Base-by-base conservation (phyloP, 1,284 basidiomycete genomes). In the Cutaneotrichosporon arboriforme region DNA sequence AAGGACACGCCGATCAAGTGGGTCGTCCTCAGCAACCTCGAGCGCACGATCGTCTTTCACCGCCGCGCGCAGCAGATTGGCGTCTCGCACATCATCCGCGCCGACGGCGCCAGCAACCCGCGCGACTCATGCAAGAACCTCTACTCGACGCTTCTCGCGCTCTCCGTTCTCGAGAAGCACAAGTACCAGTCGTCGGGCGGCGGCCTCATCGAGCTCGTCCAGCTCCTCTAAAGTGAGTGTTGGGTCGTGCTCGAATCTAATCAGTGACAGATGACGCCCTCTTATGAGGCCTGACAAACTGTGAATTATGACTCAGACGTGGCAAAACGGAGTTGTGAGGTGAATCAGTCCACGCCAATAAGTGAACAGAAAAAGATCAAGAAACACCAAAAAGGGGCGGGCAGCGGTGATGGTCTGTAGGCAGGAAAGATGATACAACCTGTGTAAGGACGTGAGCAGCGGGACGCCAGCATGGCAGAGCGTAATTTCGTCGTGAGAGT, bases 41-140 rank as follows among this genome's bases (percentile, higher is more conserved):
- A 58, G 46, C 49, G 49, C 23, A 47, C 56, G 38, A 38, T 58
- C 35, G 46, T 58, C 21, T 58, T 58, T 52, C 56, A 49, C 49
- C 56, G 56, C 56, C 21, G 18, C 31, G 42, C 38, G 18, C 35
- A 36, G 49, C 42, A 51, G 37, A 51, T 58, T 46, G n/a, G 38
- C 10, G 52, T 52, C 21, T 58, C 56, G 45, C 52, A 58, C 52
- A 23, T 44, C 37, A 46, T 58, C 42, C 2, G 22, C 39, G 31
- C 33, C 52, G 21, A 49, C 40, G 56, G 56, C 40, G 13, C 23
- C 33, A 51, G 40, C 26, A 58, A 49, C n/a, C 52, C 56, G 15
- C 52, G 52, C 46, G 49, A 54, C 46, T 23, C 52, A 23, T 48
- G 49, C 33, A 52, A 58, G 56, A 58, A 58, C 52, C 46, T 58